These are phyloP conservation scores for Suhomyces canberraensis DNA, from an alignment of 805 yeast genomes.

Conservation along the genomic window DNA sequence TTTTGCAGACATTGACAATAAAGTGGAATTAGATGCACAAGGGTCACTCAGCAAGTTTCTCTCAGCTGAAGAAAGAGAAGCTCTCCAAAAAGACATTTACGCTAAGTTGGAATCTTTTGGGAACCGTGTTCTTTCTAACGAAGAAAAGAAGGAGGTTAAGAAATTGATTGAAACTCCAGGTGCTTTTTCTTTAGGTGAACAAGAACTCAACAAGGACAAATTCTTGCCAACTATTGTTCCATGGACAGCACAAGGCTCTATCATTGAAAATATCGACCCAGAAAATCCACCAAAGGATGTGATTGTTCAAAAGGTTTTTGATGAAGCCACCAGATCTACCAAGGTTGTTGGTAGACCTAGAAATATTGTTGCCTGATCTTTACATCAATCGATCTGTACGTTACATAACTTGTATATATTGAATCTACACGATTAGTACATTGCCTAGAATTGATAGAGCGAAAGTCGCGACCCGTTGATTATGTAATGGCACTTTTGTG, in stretches of 20 bases:
- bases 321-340: constrained; percentile 50
- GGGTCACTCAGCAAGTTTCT: constrained; percentile 40
- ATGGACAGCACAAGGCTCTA: constrained; percentile 41
- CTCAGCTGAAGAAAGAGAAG: constrained; percentile 24
- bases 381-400: not conserved
- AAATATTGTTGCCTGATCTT: constrained; percentile 38
- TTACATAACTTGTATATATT: not conserved
- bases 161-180: constrained; percentile 43
- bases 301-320: constrained; percentile 55
- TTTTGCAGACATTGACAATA: constrained; percentile 39
- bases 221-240: constrained; percentile 60
- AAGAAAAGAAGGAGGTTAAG: constrained; percentile 39
- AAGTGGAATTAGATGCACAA: constrained; percentile 47
- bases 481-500: no score
- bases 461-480: no score
- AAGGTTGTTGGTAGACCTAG: constrained; percentile 54
- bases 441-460: no score
- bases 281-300: constrained; percentile 48
- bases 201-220: constrained; percentile 38
- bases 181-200: constrained; percentile 36
- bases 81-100: constrained; percentile 19
- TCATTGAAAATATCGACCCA: constrained; percentile 32
- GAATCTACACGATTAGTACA: no score
- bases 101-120: constrained; percentile 18
- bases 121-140: constrained; percentile 28